Percentiles rank a stretch among this genome's conserved stretches.
These are phyloP conservation scores for Metschnikowia kofuensis DNA, from an alignment of 805 yeast genomes.

Conservation along the genomic window DNA sequence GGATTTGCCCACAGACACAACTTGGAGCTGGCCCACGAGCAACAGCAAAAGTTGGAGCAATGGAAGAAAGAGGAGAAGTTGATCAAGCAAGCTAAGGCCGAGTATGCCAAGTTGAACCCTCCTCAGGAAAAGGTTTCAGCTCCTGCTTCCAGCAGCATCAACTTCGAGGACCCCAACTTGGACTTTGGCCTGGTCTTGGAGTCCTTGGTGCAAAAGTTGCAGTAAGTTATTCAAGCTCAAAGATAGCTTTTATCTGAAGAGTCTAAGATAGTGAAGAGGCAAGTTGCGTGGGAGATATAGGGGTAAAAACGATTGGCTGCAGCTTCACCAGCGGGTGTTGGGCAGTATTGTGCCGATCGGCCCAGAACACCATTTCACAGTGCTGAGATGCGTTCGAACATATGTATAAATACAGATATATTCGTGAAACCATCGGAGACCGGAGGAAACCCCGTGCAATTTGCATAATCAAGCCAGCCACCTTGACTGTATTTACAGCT, in stretches of 20 bases:
- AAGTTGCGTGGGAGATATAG: background rate
- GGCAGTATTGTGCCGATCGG: background rate
- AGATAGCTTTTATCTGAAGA: background rate
- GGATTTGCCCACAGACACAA: constrained; percentile 83
- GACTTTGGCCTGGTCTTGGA: constrained; percentile 74
- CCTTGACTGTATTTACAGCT: no score
- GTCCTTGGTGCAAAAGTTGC: constrained; percentile 57
- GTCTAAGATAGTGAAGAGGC: background rate
- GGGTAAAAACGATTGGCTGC: no score
- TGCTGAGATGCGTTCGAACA: background rate
- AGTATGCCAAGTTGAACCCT: constrained; percentile 57
- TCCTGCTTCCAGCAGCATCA: constrained; percentile 38
- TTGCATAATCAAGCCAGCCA: no score
- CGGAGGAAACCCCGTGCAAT: no score
- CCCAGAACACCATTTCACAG: background rate
- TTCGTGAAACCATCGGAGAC: background rate
- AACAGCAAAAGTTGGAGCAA: constrained; percentile 54
- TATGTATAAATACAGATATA: constrained; percentile 5
- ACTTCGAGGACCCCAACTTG: constrained; percentile 87
- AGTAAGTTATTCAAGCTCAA: constrained; percentile 17
- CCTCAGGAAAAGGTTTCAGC: constrained; percentile 35
- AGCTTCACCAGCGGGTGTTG: background rate
- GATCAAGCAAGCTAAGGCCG: constrained; percentile 85
- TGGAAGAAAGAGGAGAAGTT: constrained; percentile 68
- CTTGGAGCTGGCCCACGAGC: constrained; percentile 58